Percentiles rank a stretch among this genome's conserved stretches.
Evolutionary conservation across 2,329 filamentous ascomycete species (phyloP).

Genomic region (Incumbomyces lentus): DNA sequence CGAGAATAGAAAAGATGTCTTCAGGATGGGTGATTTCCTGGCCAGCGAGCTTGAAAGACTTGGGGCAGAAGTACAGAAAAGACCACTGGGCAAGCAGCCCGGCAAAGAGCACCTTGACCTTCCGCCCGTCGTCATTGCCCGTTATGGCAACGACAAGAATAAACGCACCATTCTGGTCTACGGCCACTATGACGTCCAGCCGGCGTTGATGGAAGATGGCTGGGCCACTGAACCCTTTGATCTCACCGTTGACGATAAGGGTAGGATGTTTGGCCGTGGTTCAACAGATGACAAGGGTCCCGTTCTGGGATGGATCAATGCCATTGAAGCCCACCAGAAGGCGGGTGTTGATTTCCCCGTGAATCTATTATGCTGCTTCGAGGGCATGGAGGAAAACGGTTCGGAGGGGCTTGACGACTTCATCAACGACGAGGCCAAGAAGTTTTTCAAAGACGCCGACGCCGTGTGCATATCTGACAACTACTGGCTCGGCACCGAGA

Average conservation of each 20-base stretch:
- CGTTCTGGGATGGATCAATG: slow-evolving; percentile 93
- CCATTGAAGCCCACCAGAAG: slow-evolving; percentile 95
- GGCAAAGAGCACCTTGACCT: slow-evolving; percentile 83
- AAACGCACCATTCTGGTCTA: slow-evolving; percentile 96
- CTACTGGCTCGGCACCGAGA: slow-evolving; percentile 99
- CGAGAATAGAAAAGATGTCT: slow-evolving; percentile 76
- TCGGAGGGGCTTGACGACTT: slow-evolving; percentile 89
- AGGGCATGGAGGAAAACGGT: slow-evolving; percentile 99
- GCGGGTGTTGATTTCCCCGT: slow-evolving; percentile 90
- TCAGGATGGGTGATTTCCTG: slow-evolving; percentile 92
- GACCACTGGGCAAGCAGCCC: slow-evolving; percentile 81
- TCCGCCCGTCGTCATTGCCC: slow-evolving; percentile 80
- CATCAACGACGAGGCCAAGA: slow-evolving; percentile 80
- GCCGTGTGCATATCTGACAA: slow-evolving; percentile 98
- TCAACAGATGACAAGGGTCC: slow-evolving; percentile 97
- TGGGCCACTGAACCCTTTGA: slow-evolving; percentile 94
- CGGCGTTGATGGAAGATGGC: slow-evolving; percentile 82
- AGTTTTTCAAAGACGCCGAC: slow-evolving; percentile 90
- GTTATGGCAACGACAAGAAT: slow-evolving; percentile 82
- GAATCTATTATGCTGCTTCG: slow-evolving; percentile 96
- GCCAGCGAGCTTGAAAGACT: slow-evolving; percentile 70
- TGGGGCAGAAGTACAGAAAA: slow-evolving; percentile 77
- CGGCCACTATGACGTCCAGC: slow-evolving; percentile 97
- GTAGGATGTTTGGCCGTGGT: slow-evolving; percentile 90
- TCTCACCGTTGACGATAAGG: slow-evolving; percentile 76